These are phyloP conservation scores for Mycena kentingensis DNA, from an alignment of 768 basidiomycete species.

Conservation along the genomic window DNA sequence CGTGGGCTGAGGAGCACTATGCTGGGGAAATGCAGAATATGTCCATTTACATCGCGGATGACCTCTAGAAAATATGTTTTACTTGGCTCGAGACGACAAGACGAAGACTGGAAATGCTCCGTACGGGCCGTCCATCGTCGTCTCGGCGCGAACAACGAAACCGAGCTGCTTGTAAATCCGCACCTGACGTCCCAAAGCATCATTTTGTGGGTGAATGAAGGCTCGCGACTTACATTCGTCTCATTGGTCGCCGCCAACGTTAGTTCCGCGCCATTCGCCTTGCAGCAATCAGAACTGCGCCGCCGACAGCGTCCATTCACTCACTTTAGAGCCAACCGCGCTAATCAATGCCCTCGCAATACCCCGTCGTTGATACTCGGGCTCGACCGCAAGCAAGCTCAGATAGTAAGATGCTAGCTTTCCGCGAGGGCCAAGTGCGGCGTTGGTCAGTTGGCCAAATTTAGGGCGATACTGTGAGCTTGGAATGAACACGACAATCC, in stretches of 20 bases:
- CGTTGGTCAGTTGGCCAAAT: conserved; percentile 19
- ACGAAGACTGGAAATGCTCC: conserved; percentile 17
- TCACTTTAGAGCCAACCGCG: conserved; percentile 12
- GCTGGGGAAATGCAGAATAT: conserved; percentile 24
- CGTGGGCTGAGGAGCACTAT: conserved; percentile 18
- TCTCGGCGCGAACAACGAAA: conserved; percentile 12
- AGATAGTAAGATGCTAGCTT: conserved; percentile 21
- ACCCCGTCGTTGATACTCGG: conserved; percentile 9
- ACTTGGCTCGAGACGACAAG: not conserved
- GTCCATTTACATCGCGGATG: conserved; percentile 27
- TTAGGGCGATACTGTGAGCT: conserved; percentile 12
- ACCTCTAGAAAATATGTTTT: not conserved
- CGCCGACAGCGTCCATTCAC: not conserved
- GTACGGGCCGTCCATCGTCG: conserved; percentile 7
- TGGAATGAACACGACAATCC: not conserved
- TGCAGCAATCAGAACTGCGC: not conserved
- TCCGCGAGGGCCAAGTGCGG: conserved; percentile 16
- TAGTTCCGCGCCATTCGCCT: conserved; percentile 11
- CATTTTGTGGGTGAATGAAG: not conserved
- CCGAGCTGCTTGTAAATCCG: conserved; percentile 17
- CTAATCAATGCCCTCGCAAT: conserved; percentile 15
- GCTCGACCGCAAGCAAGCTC: conserved; percentile 19
- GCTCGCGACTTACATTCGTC: conserved; percentile 11
- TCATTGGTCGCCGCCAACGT: conserved; percentile 20
- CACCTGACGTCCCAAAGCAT: conserved; percentile 8